A percentile compares a stretch with the other conserved stretches of the same genome.
Evolutionary conservation across 192 early-diverging fungal species (phyloP).

Genomic region (Podila horticola): DNA sequence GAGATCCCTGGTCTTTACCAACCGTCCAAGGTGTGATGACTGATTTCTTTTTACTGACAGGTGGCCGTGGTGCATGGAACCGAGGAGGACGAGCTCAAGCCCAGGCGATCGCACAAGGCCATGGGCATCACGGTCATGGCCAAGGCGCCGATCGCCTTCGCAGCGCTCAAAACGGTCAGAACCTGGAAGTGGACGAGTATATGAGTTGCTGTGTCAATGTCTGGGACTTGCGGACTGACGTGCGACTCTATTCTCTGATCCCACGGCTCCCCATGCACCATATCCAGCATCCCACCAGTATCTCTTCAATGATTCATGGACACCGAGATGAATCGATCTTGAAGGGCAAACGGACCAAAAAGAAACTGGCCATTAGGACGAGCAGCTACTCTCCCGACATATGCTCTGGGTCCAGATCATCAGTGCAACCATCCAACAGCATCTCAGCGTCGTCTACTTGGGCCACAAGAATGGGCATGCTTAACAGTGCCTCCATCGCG

Average conservation of each 20-base stretch:
- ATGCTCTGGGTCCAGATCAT: neutral
- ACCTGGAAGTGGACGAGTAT: conserved; percentile 10
- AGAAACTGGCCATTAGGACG: conserved; percentile 1
- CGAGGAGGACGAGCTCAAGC: neutral
- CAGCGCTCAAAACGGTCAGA: neutral
- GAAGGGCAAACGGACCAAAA: neutral
- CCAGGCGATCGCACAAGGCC: neutral
- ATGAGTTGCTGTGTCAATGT: conserved; percentile 58
- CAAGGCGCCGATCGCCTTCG: conserved; percentile 7
- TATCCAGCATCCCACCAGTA: conserved; percentile 2
- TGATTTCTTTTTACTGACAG: conserved; percentile 25
- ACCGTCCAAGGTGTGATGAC: conserved; percentile 47
- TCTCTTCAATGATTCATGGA: conserved; percentile 7
- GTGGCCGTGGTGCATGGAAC: conserved; percentile 17
- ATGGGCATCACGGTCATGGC: conserved; percentile 2
- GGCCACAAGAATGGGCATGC: too few relatives aligned
- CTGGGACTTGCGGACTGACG: conserved; percentile 58
- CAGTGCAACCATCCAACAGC: too few relatives aligned
- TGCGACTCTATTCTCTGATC: conserved; percentile 51
- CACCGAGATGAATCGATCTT: neutral
- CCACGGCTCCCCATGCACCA: conserved; percentile 26
- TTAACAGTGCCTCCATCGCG: too few relatives aligned
- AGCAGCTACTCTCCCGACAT: conserved; percentile 4
- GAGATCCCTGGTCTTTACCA: conserved; percentile 47
- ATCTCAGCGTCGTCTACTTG: too few relatives aligned